Evolutionary conservation across 495 filamentous ascomycete species (phyloP), one percentile per base, ranked within the genome.

Genomic region (Haplographium delicatum): DNA sequence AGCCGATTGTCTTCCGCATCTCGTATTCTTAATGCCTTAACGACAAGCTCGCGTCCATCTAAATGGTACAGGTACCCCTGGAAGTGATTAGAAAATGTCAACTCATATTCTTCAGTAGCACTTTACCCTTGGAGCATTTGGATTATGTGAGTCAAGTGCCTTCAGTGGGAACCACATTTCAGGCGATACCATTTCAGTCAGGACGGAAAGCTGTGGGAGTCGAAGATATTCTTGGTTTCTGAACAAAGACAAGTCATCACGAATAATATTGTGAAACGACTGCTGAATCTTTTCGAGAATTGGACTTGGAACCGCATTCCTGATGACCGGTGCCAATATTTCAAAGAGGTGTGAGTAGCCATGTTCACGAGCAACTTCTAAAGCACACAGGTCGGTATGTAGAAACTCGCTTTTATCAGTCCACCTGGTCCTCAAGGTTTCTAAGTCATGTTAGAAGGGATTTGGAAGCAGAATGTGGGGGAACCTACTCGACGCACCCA

Each of bases 131-230:
- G 28, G 28, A 31, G 28, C n/a, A n/a, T n/a, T 7, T 13, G 19
- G 5, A 16, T 23, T 35, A 27, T 6, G 5, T 44, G 37, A 9
- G 19, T 11, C 8, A 15, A 20, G 5, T 15, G 16, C 13, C 23
- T 50, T 50, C 23, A 50, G 13, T 5, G 37, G 37, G 23, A 50
- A 50, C 47, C 47, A 50, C 15, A 44, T 44, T 23, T 39, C 23
- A 22, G 31, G 33, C 8, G 28, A 9, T 23, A 15, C 47, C 33
- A 50, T 15, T 23, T 50, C 47, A 15, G 47, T 50, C n/a, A 39
- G 31, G n/a, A 45, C 4, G 5, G 8, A 31, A 6, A 50, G 35
- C 33, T 25, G 25, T 26, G 47, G 47, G 6, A 50, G 47, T 5
- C 28, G 9, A 9, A 50, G 23, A 18, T 50, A 20, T 13, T 31